A percentile compares a stretch with the other conserved stretches of the same genome.
phyloP scores from a whole-genome alignment of 257 asterid species.

The Solanum sejunctum region DNA sequence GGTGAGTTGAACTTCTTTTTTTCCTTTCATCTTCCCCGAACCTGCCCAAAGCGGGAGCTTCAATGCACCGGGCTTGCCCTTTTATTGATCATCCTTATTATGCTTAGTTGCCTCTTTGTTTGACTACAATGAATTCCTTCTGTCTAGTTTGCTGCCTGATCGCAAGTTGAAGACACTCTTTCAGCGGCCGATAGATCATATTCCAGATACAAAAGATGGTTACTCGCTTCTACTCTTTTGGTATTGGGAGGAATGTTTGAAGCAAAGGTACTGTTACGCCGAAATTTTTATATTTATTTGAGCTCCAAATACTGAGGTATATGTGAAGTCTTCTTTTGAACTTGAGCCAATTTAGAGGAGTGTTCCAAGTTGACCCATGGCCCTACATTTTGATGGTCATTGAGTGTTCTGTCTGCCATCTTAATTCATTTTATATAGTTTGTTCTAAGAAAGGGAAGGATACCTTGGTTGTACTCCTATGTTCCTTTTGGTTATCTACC shows the following conservation, averaged over 20 bases:
- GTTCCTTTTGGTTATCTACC: not conserved
- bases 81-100: not conserved
- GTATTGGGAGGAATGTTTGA: conserved; percentile 93
- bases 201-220: conserved; percentile 79
- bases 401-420: not conserved
- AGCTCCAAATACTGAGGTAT: not conserved
- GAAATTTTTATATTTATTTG: not conserved
- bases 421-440: not conserved
- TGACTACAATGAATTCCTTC: conserved; percentile 13
- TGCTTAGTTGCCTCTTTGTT: not conserved
- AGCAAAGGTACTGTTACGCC: conserved; percentile 49
- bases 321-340: not conserved
- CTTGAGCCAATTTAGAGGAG: not conserved
- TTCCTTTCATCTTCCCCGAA: not conserved
- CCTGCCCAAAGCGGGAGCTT: no score
- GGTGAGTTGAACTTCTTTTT: conserved; percentile 24
- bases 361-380: not conserved
- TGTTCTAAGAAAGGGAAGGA: not conserved
- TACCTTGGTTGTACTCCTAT: not conserved
- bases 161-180: conserved; percentile 73
- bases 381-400: not conserved
- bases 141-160: conserved; percentile 72
- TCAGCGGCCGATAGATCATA: conserved; percentile 73
- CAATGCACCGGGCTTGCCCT: not conserved
- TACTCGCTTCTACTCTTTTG: conserved; percentile 79